phyloP scores from a whole-genome alignment of 2,329 filamentous ascomycete species.

The Monascus ruber region DNA sequence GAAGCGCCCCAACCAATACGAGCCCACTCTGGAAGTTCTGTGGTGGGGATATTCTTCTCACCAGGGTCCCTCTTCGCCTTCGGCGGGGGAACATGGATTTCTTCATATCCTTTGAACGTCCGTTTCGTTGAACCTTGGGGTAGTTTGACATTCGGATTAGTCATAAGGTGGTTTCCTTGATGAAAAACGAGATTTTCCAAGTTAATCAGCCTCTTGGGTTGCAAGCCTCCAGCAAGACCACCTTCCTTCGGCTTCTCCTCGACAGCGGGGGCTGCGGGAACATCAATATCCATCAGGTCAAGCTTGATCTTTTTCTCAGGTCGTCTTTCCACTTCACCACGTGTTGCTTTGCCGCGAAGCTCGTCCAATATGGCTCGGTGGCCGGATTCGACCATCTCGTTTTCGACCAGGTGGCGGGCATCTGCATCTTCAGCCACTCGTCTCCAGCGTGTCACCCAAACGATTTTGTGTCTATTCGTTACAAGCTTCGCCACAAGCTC shows the following conservation, averaged over 20 bases:
- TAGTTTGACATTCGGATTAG: constrained; percentile 89
- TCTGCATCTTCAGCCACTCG: constrained; percentile 66
- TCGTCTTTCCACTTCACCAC: constrained; percentile 46
- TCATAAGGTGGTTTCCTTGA: constrained; percentile 98
- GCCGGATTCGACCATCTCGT: constrained; percentile 83
- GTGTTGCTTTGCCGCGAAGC: constrained; percentile 57
- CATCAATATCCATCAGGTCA: constrained; percentile 76
- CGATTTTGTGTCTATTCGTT: constrained; percentile 82
- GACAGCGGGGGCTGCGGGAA: constrained; percentile 47
- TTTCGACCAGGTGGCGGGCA: constrained; percentile 65
- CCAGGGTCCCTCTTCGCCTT: constrained; percentile 74
- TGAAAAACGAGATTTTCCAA: constrained; percentile 94
- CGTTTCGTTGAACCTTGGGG: constrained; percentile 92
- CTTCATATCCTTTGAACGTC: constrained; percentile 95
- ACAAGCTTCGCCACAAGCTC: constrained; percentile 86
- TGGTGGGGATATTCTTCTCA: constrained; percentile 71
- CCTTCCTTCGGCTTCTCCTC: constrained; percentile 51
- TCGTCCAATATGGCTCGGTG: constrained; percentile 80
- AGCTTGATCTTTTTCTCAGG: constrained; percentile 73
- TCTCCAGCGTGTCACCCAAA: constrained; percentile 86
- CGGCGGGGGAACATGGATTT: constrained; percentile 90
- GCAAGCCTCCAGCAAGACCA: constrained; percentile 66
- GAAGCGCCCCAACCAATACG: constrained; percentile 73
- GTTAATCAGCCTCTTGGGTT: constrained; percentile 80
- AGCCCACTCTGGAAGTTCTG: constrained; percentile 87